Percentiles rank a stretch among this genome's conserved stretches.
These are phyloP conservation scores for Pythium folliculosum DNA, from an alignment of 352 stramenopile genomes.

Conservation along the genomic window DNA sequence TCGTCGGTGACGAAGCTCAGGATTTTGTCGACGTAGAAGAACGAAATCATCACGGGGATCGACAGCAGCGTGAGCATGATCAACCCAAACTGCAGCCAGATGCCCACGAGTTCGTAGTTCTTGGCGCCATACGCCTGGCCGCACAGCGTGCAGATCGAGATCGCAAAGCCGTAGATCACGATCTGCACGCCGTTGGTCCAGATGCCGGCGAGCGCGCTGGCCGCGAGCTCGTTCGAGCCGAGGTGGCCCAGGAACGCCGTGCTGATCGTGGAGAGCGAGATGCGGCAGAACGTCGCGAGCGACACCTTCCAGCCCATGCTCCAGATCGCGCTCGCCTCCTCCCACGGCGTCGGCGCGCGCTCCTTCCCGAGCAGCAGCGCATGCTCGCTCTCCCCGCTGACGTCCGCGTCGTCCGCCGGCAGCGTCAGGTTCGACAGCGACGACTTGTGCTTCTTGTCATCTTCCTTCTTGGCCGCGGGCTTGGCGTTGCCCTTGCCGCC, in stretches of 20 bases:
- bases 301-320: slow-evolving; percentile 85
- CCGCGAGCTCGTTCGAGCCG: slow-evolving; percentile 71
- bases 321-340: slow-evolving; percentile 73
- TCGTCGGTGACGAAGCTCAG: slow-evolving; percentile 72
- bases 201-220: slow-evolving; percentile 69
- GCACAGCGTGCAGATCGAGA: slow-evolving; percentile 81
- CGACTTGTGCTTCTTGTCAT: slow-evolving; percentile 13
- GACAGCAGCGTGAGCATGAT: slow-evolving; percentile 69
- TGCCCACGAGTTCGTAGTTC: slow-evolving; percentile 75
- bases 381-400: neutral
- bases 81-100: slow-evolving; percentile 79
- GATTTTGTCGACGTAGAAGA: slow-evolving; percentile 80
- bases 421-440: slow-evolving; percentile 15
- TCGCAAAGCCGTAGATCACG: slow-evolving; percentile 75
- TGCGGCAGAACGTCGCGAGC: slow-evolving; percentile 79
- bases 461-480: neutral
- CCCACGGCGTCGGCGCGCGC: slow-evolving; percentile 36
- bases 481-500: slow-evolving; percentile 11
- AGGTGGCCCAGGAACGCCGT: slow-evolving; percentile 79
- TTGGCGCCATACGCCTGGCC: slow-evolving; percentile 78
- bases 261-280: slow-evolving; percentile 78
- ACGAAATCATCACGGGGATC: slow-evolving; percentile 77
- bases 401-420: neutral
- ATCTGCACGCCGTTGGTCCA: slow-evolving; percentile 83
- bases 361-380: slow-evolving; percentile 25